Evolutionary conservation across 345 rosid species (phyloP).

Genomic region (Hibiscus syriacus): DNA sequence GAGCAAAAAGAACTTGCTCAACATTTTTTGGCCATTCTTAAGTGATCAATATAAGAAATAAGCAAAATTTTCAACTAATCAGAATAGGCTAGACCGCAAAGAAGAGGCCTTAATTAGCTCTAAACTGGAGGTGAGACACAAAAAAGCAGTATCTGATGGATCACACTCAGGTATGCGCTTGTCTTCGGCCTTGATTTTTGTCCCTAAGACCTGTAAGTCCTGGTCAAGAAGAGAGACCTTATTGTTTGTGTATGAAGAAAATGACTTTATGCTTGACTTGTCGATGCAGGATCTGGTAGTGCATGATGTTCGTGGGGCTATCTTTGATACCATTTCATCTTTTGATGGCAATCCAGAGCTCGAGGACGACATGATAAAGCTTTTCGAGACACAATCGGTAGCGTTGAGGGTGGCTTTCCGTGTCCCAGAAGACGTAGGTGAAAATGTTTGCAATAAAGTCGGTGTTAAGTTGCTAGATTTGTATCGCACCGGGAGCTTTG

Average conservation of each 20-base stretch:
- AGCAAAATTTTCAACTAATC: conserved; percentile 30
- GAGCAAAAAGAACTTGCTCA: conserved; percentile 50
- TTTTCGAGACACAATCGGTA: conserved; percentile 25
- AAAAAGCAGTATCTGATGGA: conserved; percentile 49
- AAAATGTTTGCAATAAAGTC: conserved; percentile 23
- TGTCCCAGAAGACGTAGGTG: too few species aligned
- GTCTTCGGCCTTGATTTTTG: not conserved
- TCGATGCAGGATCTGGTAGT: conserved; percentile 57
- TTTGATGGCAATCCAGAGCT: conserved; percentile 27
- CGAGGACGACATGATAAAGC: conserved; percentile 26
- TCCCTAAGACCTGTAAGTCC: not conserved
- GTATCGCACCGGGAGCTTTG: conserved; percentile 10
- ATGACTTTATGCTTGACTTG: not conserved
- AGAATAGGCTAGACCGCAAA: conserved; percentile 13
- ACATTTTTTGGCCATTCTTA: conserved; percentile 51
- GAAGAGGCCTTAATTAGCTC: conserved; percentile 19
- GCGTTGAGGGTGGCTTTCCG: conserved; percentile 36
- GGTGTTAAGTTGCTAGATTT: conserved; percentile 17
- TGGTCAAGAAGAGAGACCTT: not conserved
- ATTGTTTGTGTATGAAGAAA: not conserved
- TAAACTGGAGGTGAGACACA: conserved; percentile 21
- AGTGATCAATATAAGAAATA: conserved; percentile 62
- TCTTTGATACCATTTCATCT: conserved; percentile 37
- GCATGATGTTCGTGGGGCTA: conserved; percentile 41
- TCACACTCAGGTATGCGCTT: conserved; percentile 60